Conservation (phyloP, 1,139 yeast genomes). For the Blastobotrys persicus region DNA sequence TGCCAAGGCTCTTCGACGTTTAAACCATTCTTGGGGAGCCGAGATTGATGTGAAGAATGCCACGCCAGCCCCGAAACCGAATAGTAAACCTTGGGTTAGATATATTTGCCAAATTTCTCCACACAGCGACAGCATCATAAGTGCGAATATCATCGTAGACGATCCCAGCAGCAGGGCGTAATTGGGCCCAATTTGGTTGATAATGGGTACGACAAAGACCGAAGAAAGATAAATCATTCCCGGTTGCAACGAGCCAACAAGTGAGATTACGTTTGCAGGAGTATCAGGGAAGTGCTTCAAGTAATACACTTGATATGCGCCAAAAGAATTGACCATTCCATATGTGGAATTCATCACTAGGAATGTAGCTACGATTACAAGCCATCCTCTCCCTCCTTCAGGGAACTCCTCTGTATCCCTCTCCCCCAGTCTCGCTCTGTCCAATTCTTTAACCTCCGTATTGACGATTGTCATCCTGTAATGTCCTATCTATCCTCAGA, state of each 20-base stretch:
- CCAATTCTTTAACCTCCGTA: no score
- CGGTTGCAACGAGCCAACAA: conserved; percentile 51
- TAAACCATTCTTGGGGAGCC: conserved; percentile 48
- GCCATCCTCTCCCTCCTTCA: conserved; percentile 35
- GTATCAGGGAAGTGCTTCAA: conserved; percentile 45
- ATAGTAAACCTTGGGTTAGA: conserved; percentile 51
- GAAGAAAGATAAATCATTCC: conserved; percentile 47
- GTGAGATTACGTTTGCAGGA: conserved; percentile 44
- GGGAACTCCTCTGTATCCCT: conserved; percentile 29
- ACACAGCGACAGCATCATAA: conserved; percentile 53
- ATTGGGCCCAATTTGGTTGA: conserved; percentile 46
- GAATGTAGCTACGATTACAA: conserved; percentile 31
- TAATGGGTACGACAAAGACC: conserved; percentile 49
- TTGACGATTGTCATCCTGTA: no score
- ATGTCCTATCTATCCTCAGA: no score
- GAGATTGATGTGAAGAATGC: conserved; percentile 30
- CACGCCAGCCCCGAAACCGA: conserved; percentile 49
- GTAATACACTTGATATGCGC: conserved; percentile 60
- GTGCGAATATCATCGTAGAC: conserved; percentile 45
- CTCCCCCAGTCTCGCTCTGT: no score
- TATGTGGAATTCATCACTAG: conserved; percentile 29
- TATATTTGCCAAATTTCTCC: conserved; percentile 51
- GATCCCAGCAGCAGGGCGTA: conserved; percentile 44
- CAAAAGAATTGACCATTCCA: conserved; percentile 56
- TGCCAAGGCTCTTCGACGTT: conserved; percentile 54